phyloP scores from a whole-genome alignment of 495 filamentous ascomycete species.

The Talaromyces liani region DNA sequence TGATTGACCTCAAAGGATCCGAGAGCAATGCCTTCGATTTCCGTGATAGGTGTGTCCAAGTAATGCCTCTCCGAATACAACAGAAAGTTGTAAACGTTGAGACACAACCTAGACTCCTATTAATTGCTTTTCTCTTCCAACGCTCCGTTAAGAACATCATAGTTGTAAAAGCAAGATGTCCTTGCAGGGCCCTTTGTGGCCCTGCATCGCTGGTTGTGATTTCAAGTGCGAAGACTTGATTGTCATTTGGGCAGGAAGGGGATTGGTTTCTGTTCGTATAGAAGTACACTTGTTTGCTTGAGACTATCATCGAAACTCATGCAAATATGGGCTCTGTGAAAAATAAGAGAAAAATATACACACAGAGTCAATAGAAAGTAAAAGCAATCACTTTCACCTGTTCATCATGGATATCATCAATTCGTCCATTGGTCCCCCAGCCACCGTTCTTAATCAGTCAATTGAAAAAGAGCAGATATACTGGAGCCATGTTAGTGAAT shows the following conservation, averaged over 20 bases:
- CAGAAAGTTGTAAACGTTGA: conserved; percentile 22
- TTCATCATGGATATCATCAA: conserved; percentile 1
- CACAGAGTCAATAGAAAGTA: conserved; percentile 3
- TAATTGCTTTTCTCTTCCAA: conserved; percentile 54
- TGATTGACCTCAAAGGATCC: conserved; percentile 27
- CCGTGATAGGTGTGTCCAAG: conserved; percentile 24
- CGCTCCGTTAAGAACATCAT: conserved; percentile 63
- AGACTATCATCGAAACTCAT: neutral
- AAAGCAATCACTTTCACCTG: neutral
- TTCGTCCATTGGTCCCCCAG: neutral
- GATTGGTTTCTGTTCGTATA: neutral
- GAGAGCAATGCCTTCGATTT: conserved; percentile 61
- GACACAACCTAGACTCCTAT: conserved; percentile 12
- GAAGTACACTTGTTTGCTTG: conserved; percentile 1
- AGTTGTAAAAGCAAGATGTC: conserved; percentile 41
- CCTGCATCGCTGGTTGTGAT: conserved; percentile 53
- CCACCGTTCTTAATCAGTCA: conserved; percentile 26
- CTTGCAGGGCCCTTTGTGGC: conserved; percentile 59
- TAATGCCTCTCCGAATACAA: conserved; percentile 4
- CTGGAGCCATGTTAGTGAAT: conserved; percentile 34
- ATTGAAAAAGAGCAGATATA: conserved; percentile 79
- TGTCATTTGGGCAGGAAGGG: neutral
- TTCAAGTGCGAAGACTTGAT: neutral
- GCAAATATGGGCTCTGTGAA: neutral
- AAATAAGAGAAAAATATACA: neutral